A percentile compares a stretch with the other conserved stretches of the same genome.
These are phyloP conservation scores for Calonectria leucothoes DNA, from an alignment of 2,329 filamentous ascomycete genomes.

Conservation along the genomic window DNA sequence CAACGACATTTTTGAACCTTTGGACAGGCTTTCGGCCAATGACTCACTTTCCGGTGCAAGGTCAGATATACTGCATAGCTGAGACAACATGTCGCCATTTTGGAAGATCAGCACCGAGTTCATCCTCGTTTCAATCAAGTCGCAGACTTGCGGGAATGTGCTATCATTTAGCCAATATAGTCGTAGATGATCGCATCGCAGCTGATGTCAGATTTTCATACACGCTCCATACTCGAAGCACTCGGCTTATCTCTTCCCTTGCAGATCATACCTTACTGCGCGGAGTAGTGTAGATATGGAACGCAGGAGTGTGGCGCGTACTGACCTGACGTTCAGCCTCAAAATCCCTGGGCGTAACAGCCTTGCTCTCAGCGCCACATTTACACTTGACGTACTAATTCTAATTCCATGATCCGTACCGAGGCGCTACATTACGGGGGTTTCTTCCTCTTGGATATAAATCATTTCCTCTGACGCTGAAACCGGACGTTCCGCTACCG, in stretches of 20 bases:
- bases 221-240: background rate
- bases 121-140: background rate
- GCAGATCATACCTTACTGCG: background rate
- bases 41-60: constrained; percentile 51
- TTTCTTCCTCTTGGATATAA: background rate
- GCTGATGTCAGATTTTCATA: background rate
- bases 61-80: background rate
- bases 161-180: background rate
- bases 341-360: background rate
- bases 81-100: background rate
- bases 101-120: background rate
- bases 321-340: background rate
- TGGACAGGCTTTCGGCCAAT: constrained; percentile 46
- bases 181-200: background rate
- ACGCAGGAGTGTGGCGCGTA: background rate
- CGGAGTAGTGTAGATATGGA: background rate
- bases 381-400: background rate
- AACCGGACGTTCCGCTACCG: background rate
- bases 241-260: background rate
- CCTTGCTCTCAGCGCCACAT: background rate
- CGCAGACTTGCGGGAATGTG: background rate
- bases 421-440: no score
- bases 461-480: background rate
- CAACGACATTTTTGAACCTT: background rate
- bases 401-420: no score